phyloP scores from a whole-genome alignment of 768 basidiomycete genomes.

The Russula virescens region DNA sequence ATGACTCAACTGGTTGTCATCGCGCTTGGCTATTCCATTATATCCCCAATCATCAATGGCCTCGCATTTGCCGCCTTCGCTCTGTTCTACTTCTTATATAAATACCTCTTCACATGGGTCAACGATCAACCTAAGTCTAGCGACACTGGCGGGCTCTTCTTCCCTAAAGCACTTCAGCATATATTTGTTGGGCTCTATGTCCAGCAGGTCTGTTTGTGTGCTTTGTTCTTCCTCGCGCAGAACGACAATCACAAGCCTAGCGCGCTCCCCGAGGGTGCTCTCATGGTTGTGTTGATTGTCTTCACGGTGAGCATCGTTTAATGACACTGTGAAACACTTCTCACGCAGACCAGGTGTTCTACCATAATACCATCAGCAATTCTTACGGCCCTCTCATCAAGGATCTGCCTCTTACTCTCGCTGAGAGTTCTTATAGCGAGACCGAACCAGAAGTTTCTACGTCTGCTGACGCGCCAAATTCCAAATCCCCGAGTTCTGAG shows the following conservation, averaged over 20 bases:
- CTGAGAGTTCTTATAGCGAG: conserved; percentile 56
- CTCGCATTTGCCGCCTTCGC: conserved; percentile 79
- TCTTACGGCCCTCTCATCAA: conserved; percentile 76
- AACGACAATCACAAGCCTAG: conserved; percentile 47
- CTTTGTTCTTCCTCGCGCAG: conserved; percentile 84
- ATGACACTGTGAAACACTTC: neutral
- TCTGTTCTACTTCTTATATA: conserved; percentile 77
- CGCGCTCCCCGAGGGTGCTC: conserved; percentile 65
- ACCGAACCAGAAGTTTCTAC: neutral
- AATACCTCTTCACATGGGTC: conserved; percentile 43
- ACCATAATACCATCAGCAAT: conserved; percentile 64
- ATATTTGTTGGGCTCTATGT: conserved; percentile 93
- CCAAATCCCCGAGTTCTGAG: neutral
- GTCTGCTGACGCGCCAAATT: neutral
- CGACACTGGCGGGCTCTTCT: conserved; percentile 93
- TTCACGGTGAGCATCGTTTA: conserved; percentile 61
- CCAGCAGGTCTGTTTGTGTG: conserved; percentile 77
- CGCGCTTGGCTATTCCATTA: conserved; percentile 76
- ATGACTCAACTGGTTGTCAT: conserved; percentile 81
- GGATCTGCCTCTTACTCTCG: conserved; percentile 72
- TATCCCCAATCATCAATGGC: conserved; percentile 91
- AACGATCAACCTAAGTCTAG: conserved; percentile 59
- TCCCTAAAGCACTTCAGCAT: conserved; percentile 91
- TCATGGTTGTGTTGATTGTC: conserved; percentile 82
- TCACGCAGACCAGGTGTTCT: conserved; percentile 46